Conservation (phyloP, 108 stramenopile genomes). For the Cyclotella cryptica region DNA sequence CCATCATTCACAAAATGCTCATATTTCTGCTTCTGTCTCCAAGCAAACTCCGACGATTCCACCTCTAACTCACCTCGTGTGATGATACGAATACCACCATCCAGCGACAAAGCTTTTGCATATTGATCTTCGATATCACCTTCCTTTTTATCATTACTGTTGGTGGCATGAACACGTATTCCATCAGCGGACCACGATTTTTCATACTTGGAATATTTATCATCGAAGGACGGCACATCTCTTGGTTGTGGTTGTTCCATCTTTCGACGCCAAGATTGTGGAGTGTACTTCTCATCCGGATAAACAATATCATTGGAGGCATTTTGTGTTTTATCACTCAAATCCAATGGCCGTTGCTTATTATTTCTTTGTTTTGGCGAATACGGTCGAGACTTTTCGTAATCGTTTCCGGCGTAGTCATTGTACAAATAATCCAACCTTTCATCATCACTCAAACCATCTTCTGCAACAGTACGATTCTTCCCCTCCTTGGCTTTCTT, state of each 20-base stretch:
- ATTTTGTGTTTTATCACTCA: neutral
- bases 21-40: too few species aligned
- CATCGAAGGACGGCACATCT: neutral
- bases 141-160: neutral
- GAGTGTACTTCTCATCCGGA: neutral
- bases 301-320: neutral
- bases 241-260: neutral
- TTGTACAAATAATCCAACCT: neutral
- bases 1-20: too few species aligned
- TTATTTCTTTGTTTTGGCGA: neutral
- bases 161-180: slow-evolving; percentile 5
- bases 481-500: neutral
- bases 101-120: neutral
- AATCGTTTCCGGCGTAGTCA: neutral
- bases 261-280: neutral
- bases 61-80: neutral
- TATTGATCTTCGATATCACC: neutral
- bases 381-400: neutral
- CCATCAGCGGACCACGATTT: slow-evolving; percentile 8
- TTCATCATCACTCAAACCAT: neutral
- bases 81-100: neutral
- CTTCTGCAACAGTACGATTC: neutral
- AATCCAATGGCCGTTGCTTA: neutral
- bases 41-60: too few species aligned
- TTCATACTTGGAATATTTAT: neutral